Conservation (phyloP, 257 asterid genomes). For the Cordia subcordata region DNA sequence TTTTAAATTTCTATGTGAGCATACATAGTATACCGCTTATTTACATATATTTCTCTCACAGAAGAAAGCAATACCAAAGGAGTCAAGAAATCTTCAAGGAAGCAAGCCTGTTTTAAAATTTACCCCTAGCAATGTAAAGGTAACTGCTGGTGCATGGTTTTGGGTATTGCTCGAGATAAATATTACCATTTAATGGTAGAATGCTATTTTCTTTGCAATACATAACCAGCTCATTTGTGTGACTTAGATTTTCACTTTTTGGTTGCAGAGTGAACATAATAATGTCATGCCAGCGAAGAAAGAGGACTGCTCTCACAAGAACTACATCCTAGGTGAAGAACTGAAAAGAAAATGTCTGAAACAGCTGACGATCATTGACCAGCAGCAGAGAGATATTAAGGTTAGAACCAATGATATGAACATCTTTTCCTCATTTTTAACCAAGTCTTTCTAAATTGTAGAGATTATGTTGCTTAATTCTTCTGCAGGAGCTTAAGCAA, state of each 20-base stretch:
- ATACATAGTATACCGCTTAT: constrained; percentile 1
- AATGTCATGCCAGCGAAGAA: constrained; percentile 21
- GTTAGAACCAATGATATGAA: constrained; percentile 28
- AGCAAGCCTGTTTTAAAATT: constrained; percentile 28
- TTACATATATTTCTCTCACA: constrained; percentile 21
- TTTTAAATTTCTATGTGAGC: constrained; percentile 1
- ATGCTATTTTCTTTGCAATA: not conserved
- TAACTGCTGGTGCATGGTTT: not conserved
- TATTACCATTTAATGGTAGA: not conserved
- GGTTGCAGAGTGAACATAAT: constrained; percentile 40
- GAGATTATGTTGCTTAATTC: constrained; percentile 4
- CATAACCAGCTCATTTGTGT: not conserved
- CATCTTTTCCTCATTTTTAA: constrained; percentile 6
- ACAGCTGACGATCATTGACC: constrained; percentile 59
- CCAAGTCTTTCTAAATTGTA: not conserved
- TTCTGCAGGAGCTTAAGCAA: constrained; percentile 64
- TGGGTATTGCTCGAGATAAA: not conserved
- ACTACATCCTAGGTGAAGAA: constrained; percentile 35
- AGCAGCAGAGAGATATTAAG: constrained; percentile 68
- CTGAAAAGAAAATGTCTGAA: constrained; percentile 39
- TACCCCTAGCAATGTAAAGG: constrained; percentile 40
- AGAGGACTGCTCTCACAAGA: constrained; percentile 33
- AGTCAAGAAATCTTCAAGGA: constrained; percentile 34
- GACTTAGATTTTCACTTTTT: not conserved
- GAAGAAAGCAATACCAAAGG: constrained; percentile 43